These are phyloP conservation scores for Populus trichocarpa DNA, from an alignment of 441 rosid species.

Conservation along the genomic window DNA sequence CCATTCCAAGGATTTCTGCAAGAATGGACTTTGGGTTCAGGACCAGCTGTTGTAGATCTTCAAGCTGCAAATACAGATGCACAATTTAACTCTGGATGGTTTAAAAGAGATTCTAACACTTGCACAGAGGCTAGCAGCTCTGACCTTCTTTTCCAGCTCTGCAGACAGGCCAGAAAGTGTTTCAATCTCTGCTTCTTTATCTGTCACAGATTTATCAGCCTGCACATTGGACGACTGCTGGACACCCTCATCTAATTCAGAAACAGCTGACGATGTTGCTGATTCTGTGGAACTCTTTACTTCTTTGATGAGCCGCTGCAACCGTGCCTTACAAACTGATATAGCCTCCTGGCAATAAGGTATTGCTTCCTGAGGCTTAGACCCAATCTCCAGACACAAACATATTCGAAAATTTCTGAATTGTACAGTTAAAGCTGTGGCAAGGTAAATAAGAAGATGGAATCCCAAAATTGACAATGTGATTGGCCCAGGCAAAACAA, in stretches of 20 bases:
- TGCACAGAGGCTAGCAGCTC: slow-evolving; percentile 2
- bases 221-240: slow-evolving; percentile 53
- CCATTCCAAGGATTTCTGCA: slow-evolving; percentile 67
- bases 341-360: slow-evolving; percentile 78
- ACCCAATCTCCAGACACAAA: slow-evolving; percentile 78
- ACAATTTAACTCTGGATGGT: slow-evolving; percentile 13
- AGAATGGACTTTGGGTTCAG: slow-evolving; percentile 64
- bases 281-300: slow-evolving; percentile 47
- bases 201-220: slow-evolving; percentile 38
- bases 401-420: slow-evolving; percentile 84
- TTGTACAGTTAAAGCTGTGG: slow-evolving; percentile 41
- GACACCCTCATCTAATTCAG: slow-evolving; percentile 48
- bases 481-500: neutral
- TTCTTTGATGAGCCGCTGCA: slow-evolving; percentile 59
- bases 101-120: neutral
- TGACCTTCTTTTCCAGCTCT: slow-evolving; percentile 89
- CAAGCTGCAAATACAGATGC: slow-evolving; percentile 59
- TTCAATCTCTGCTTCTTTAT: slow-evolving; percentile 72
- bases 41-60: slow-evolving; percentile 73
- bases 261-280: slow-evolving; percentile 43
- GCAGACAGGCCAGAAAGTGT: slow-evolving; percentile 58
- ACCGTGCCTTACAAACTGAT: slow-evolving; percentile 60
- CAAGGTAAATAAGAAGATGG: neutral
- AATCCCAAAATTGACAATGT: neutral
- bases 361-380: slow-evolving; percentile 72